Conservation (phyloP, 2,329 filamentous ascomycete species). For the Beauveria varroae region DNA sequence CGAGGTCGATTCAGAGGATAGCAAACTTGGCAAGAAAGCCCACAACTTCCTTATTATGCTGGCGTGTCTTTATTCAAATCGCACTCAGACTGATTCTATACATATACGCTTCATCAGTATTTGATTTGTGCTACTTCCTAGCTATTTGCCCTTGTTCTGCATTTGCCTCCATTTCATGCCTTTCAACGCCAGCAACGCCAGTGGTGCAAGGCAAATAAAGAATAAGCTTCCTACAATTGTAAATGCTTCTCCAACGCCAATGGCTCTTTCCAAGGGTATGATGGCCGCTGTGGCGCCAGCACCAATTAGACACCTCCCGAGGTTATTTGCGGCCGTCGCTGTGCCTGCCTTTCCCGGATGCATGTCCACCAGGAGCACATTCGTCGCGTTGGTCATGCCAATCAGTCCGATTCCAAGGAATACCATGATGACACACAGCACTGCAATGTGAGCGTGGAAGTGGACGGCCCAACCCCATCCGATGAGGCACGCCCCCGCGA, state of each 20-base stretch:
- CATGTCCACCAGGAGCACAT: constrained; percentile 48
- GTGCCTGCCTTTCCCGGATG: constrained; percentile 44
- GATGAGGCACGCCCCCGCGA: constrained; percentile 40
- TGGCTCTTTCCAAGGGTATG: constrained; percentile 40
- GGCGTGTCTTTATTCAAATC: too few species aligned
- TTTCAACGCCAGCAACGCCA: constrained; percentile 33
- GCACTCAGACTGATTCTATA: too few species aligned
- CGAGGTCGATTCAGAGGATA: background rate
- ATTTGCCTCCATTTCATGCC: constrained; percentile 37
- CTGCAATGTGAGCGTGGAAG: constrained; percentile 34
- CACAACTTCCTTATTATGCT: too few species aligned
- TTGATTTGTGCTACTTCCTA: too few species aligned
- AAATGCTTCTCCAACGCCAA: constrained; percentile 46
- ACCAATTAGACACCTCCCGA: constrained; percentile 47
- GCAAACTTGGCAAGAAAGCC: background rate
- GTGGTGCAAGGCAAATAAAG: constrained; percentile 29
- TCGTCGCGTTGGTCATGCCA: constrained; percentile 46
- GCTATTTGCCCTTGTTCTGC: constrained; percentile 19
- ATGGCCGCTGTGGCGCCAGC: constrained; percentile 46
- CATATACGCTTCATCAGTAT: too few species aligned
- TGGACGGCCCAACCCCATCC: constrained; percentile 47
- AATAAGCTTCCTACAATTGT: constrained; percentile 38
- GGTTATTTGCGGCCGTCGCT: constrained; percentile 49
- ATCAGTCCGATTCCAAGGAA: constrained; percentile 42
- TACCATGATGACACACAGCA: constrained; percentile 38